Conservation (phyloP, 2,329 filamentous ascomycete genomes). For the Thelonectria rubi region DNA sequence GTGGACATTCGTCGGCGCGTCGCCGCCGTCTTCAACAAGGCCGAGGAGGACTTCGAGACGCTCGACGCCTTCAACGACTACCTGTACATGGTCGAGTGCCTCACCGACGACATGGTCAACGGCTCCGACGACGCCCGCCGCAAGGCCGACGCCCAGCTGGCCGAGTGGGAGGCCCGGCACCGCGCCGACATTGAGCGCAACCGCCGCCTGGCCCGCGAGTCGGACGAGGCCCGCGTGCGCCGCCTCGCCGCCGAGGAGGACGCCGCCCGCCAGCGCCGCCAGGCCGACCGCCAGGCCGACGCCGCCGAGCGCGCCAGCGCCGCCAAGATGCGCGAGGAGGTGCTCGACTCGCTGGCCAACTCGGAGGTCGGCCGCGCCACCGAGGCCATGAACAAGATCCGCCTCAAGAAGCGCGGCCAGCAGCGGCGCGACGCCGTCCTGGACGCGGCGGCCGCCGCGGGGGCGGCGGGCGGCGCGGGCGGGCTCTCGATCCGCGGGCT, state of each 20-base stretch:
- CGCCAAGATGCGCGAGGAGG: slow-evolving; percentile 70
- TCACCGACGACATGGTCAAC: slow-evolving; percentile 87
- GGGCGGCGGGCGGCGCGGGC: slow-evolving; percentile 19
- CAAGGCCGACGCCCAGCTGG: slow-evolving; percentile 55
- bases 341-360: slow-evolving; percentile 74
- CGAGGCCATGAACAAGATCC: slow-evolving; percentile 66
- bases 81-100: slow-evolving; percentile 88
- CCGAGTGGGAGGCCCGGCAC: slow-evolving; percentile 77
- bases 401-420: slow-evolving; percentile 78
- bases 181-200: slow-evolving; percentile 73
- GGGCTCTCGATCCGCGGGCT: slow-evolving; percentile 80
- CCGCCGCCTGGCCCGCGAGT: slow-evolving; percentile 61
- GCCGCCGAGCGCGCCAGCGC: slow-evolving; percentile 73
- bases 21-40: slow-evolving; percentile 82
- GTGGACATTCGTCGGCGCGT: slow-evolving; percentile 89
- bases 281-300: slow-evolving; percentile 72
- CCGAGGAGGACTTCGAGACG: slow-evolving; percentile 89
- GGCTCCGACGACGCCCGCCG: slow-evolving; percentile 70
- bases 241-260: slow-evolving; percentile 73
- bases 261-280: slow-evolving; percentile 65
- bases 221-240: slow-evolving; percentile 61
- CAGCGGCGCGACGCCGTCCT: slow-evolving; percentile 47
- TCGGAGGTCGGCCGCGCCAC: slow-evolving; percentile 69
- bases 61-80: slow-evolving; percentile 91
- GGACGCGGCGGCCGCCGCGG: slow-evolving; percentile 44